Conservation (phyloP, 495 filamentous ascomycete species). For the Aspergillus indologenus region DNA sequence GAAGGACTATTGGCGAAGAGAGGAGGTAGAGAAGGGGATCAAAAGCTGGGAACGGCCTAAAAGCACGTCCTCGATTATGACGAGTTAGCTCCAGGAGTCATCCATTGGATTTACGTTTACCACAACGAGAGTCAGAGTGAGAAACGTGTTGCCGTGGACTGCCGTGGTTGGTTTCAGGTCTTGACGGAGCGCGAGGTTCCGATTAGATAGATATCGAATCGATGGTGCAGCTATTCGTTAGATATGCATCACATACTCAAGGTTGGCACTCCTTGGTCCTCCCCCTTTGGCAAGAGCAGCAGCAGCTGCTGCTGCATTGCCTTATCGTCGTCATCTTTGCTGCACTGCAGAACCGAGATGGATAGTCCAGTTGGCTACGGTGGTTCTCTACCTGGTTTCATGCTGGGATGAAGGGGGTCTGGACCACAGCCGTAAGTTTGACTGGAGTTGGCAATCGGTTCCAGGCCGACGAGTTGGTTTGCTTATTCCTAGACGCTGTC, state of each 20-base stretch:
- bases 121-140: neutral
- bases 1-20: conserved; percentile 8
- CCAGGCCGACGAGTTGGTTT: neutral
- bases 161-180: conserved; percentile 12
- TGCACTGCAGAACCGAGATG: neutral
- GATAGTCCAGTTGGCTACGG: neutral
- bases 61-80: neutral
- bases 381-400: neutral
- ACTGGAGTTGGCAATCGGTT: neutral
- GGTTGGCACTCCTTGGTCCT: too few species aligned
- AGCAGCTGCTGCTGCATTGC: neutral
- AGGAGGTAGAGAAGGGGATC: neutral
- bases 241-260: too few species aligned
- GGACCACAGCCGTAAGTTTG: neutral
- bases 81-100: too few species aligned
- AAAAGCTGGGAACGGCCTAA: neutral
- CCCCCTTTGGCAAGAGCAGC: neutral
- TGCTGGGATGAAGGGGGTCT: neutral
- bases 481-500: neutral
- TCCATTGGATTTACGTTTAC: neutral
- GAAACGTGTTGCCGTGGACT: conserved; percentile 20
- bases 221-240: neutral
- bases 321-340: neutral
- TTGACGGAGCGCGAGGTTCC: neutral
- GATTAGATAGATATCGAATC: neutral